These are phyloP conservation scores for Dothiorella sarmentorum DNA, from an alignment of 2,329 filamentous ascomycete species.

Conservation along the genomic window DNA sequence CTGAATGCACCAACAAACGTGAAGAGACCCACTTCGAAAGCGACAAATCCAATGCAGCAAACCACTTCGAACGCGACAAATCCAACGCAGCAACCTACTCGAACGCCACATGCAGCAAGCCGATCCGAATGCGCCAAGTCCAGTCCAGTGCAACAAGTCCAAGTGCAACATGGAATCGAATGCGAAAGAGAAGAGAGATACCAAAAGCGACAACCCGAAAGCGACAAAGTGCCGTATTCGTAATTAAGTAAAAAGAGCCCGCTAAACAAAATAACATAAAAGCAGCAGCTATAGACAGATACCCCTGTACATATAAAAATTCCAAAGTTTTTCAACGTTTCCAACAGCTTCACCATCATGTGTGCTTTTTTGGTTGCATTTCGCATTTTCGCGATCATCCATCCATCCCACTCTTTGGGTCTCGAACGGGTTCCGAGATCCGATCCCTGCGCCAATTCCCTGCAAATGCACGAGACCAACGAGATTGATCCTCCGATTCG, in stretches of 20 bases:
- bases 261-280: too few relatives aligned
- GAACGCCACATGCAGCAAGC: too few relatives aligned
- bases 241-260: neutral
- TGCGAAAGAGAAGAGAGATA: too few relatives aligned
- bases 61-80: neutral
- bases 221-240: neutral
- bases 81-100: neutral
- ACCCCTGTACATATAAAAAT: constrained; percentile 1
- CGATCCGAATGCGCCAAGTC: neutral
- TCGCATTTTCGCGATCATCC: too few relatives aligned
- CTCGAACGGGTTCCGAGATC: too few relatives aligned
- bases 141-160: neutral
- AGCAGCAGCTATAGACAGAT: constrained; percentile 10
- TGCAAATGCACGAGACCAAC: too few relatives aligned
- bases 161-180: neutral
- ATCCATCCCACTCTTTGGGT: too few relatives aligned
- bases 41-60: neutral
- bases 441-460: too few relatives aligned
- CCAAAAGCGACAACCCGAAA: neutral
- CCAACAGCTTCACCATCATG: neutral
- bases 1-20: neutral
- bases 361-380: neutral
- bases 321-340: neutral
- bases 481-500: too few relatives aligned
- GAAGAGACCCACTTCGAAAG: neutral